phyloP scores from a whole-genome alignment of 176 grass and related monocot species.

The Musa beccarii region DNA sequence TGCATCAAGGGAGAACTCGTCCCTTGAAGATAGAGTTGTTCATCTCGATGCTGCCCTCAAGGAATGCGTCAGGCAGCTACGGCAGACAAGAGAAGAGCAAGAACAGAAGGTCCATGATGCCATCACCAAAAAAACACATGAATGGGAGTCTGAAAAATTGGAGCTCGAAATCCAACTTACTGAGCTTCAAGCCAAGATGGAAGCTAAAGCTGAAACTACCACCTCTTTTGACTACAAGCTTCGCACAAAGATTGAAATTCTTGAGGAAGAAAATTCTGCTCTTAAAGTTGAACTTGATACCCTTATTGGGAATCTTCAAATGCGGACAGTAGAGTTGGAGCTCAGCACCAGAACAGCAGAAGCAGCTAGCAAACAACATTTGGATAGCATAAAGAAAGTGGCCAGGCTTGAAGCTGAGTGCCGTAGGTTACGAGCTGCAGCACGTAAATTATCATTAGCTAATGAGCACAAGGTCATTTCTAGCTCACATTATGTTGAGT shows the following conservation, averaged over 20 bases:
- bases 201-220: slow-evolving; percentile 53
- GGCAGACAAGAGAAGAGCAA: slow-evolving; percentile 53
- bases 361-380: slow-evolving; percentile 74
- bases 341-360: slow-evolving; percentile 70
- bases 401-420: slow-evolving; percentile 70
- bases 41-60: slow-evolving; percentile 81
- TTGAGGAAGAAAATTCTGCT: slow-evolving; percentile 66
- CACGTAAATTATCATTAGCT: slow-evolving; percentile 11
- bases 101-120: slow-evolving; percentile 45
- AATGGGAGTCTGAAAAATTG: slow-evolving; percentile 60
- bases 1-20: slow-evolving; percentile 38
- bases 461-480: slow-evolving; percentile 19
- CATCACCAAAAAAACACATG: slow-evolving; percentile 36
- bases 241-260: slow-evolving; percentile 30
- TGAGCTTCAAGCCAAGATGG: slow-evolving; percentile 59
- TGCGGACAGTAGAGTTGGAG: slow-evolving; percentile 64
- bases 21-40: slow-evolving; percentile 51
- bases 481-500: slow-evolving; percentile 35
- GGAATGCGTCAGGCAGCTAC: slow-evolving; percentile 81
- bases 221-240: slow-evolving; percentile 20
- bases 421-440: slow-evolving; percentile 40
- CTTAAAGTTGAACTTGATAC: slow-evolving; percentile 36
- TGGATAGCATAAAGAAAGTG: slow-evolving; percentile 73
- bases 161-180: slow-evolving; percentile 52
- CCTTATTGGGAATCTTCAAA: slow-evolving; percentile 26